These are phyloP conservation scores for Metroxylon sagu DNA, from an alignment of 176 grass and related monocot species.

Conservation along the genomic window DNA sequence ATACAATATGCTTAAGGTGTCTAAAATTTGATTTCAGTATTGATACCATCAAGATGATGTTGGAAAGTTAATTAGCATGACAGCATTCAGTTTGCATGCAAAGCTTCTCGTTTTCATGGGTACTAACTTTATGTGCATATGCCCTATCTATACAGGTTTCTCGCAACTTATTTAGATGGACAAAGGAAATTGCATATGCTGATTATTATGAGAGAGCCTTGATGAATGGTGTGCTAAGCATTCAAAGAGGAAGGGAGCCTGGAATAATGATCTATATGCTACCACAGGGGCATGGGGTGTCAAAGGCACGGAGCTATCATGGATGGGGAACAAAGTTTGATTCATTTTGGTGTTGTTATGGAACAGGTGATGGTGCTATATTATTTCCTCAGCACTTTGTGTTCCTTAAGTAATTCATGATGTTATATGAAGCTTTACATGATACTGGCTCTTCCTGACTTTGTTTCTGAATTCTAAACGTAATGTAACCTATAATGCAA, in stretches of 20 bases:
- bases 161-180: slow-evolving; percentile 91
- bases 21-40: slow-evolving; percentile 4
- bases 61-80: too few species aligned
- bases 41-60: background rate
- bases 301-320: slow-evolving; percentile 79
- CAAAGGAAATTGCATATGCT: slow-evolving; percentile 53
- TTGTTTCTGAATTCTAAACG: too few species aligned
- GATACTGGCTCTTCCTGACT: too few species aligned
- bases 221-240: slow-evolving; percentile 83
- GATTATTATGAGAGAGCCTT: slow-evolving; percentile 93
- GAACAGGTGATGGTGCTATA: slow-evolving; percentile 50
- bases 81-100: too few species aligned
- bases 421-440: too few species aligned
- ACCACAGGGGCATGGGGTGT: slow-evolving; percentile 59
- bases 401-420: too few species aligned
- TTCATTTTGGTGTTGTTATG: slow-evolving; percentile 97
- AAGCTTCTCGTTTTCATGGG: too few species aligned
- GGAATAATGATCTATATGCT: slow-evolving; percentile 99
- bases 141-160: slow-evolving; percentile 40
- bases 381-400: too few species aligned
- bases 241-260: slow-evolving; percentile 86
- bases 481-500: too few species aligned
- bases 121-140: too few species aligned
- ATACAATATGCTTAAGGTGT: slow-evolving; percentile 98
- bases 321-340: slow-evolving; percentile 64